Base-by-base conservation (phyloP, 78 protist species). In the Dictyostelium firmibasis region DNA sequence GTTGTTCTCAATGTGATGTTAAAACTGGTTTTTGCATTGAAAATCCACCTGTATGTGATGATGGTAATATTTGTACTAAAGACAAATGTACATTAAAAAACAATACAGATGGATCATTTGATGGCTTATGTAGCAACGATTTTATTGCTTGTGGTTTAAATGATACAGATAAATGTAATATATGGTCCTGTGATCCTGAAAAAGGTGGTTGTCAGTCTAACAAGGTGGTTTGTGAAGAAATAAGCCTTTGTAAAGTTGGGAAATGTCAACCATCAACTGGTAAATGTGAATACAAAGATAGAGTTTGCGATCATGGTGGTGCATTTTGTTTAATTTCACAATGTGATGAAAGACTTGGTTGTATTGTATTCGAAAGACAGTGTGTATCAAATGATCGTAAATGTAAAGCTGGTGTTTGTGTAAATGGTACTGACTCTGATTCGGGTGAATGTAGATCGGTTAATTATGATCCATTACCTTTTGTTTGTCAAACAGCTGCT, bases 271-370 rank as follows among this genome's bases (percentile, higher is more conserved):
- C 38, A 13, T 6, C 27, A 29, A 38, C 86, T 20, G 74, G 74
- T 33, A 4, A 81, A 81, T 81, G 86, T 76, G 31, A 35, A 2
- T 3, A 20, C n/a, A 69, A 7, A 4, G 35, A 10, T 38, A 50
- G 79, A 38, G n/a, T 60, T 20, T 87, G 93, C 43, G 20, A 44
- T 5, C 27, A 81, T 11, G 41, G 83, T 33, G 78, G 47, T n/a
- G 33, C 36, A 1, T 86, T 33, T 25, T 86, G 92, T 76, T n/a
- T 50, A 14, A 60, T 76, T 11, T 2, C 38, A 23, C 35, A 70
- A 13, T 87, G 93, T 87, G 53, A 53, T 41, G 93, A 87, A 29
- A 13, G 18, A 36, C 14, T 78, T 36, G 93, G 93, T 29, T 87
- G 93, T 79, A 44, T 79, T 3, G 23, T 25, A 2, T 79, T 47